These are phyloP conservation scores for Umbelopsis sp. DNA, from an alignment of 371 early-diverging fungal species.

Conservation along the genomic window DNA sequence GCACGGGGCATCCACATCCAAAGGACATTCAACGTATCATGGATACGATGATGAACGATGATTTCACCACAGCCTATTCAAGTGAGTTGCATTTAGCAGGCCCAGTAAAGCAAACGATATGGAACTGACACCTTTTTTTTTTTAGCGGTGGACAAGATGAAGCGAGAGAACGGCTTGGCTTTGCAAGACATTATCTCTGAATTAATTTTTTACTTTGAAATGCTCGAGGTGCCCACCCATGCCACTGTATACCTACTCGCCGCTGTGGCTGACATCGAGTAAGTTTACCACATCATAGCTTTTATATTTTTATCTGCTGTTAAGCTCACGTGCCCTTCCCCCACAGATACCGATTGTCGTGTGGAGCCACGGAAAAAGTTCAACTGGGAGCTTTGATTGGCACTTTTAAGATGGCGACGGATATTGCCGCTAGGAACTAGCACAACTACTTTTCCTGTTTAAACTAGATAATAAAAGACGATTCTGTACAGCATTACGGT, in stretches of 20 bases:
- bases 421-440: conserved; percentile 48
- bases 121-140: background rate
- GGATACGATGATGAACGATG: conserved; percentile 80
- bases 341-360: conserved; percentile 71
- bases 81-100: conserved; percentile 48
- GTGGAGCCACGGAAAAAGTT: conserved; percentile 81
- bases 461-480: background rate
- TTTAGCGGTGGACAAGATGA: conserved; percentile 73
- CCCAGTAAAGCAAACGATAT: background rate
- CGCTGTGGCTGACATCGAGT: conserved; percentile 89
- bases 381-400: conserved; percentile 84
- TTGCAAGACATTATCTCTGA: conserved; percentile 87
- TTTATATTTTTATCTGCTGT: too few relatives aligned
- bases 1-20: conserved; percentile 92
- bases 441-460: background rate
- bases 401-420: conserved; percentile 75
- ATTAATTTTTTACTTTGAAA: conserved; percentile 62
- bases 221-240: conserved; percentile 70
- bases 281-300: conserved; percentile 25
- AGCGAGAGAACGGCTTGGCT: conserved; percentile 84
- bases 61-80: conserved; percentile 77
- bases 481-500: background rate
- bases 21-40: conserved; percentile 81
- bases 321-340: background rate
- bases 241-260: conserved; percentile 72